Conservation (phyloP, 1,284 basidiomycete species). For the Uromyces viciae-fabae region DNA sequence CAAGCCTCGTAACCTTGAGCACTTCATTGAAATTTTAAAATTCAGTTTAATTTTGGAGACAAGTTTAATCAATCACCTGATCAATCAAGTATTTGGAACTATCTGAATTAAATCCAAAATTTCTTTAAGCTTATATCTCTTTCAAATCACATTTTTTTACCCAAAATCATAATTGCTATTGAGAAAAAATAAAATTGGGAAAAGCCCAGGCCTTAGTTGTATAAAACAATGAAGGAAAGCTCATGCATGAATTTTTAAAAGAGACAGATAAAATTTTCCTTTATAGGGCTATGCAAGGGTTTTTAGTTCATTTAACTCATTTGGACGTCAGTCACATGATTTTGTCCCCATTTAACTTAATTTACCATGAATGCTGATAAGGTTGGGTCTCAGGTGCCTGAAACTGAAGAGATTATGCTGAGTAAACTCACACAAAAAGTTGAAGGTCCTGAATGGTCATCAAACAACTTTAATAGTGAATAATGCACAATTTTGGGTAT, state of each 20-base stretch:
- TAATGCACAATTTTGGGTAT: slow-evolving; percentile 99
- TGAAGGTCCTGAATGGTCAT: slow-evolving; percentile 98
- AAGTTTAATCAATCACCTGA: slow-evolving; percentile 87
- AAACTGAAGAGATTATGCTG: slow-evolving; percentile 37
- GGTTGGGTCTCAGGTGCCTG: slow-evolving; percentile 12
- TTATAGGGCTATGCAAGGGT: slow-evolving; percentile 98
- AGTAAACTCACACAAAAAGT: slow-evolving; percentile 57
- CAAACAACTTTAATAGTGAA: slow-evolving; percentile 97
- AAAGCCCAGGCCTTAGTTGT: slow-evolving; percentile 72
- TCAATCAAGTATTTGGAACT: slow-evolving; percentile 54
- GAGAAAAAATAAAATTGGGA: slow-evolving; percentile 80
- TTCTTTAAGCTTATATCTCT: background rate
- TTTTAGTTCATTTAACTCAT: slow-evolving; percentile 88
- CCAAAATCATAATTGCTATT: too few relatives aligned
- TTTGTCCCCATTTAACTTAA: background rate
- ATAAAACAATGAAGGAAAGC: slow-evolving; percentile 99
- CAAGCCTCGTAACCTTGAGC: slow-evolving; percentile 88
- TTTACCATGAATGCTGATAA: background rate
- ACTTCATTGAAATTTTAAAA: slow-evolving; percentile 94
- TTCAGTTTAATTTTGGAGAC: slow-evolving; percentile 99
- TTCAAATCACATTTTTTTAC: background rate
- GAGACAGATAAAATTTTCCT: slow-evolving; percentile 97
- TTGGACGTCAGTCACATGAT: slow-evolving; percentile 68
- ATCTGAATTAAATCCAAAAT: background rate
- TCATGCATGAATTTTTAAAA: slow-evolving; percentile 99